phyloP scores from a whole-genome alignment of 108 stramenopile species.

The Craspedostauros australis region DNA sequence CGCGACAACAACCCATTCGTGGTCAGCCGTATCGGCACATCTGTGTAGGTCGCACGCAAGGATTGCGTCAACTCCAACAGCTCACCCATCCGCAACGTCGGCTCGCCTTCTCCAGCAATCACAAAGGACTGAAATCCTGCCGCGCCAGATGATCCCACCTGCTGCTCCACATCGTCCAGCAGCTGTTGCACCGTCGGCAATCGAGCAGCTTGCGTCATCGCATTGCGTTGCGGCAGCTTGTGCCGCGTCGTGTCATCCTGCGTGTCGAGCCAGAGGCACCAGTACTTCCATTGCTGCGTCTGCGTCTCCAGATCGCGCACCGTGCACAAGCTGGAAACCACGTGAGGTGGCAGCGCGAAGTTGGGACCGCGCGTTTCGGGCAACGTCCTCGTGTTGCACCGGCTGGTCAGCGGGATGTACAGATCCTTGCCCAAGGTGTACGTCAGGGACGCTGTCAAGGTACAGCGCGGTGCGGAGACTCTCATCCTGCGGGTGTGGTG shows the following conservation, averaged over 20 bases:
- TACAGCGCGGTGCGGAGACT: slow-evolving; percentile 14
- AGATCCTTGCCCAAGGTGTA: slow-evolving; percentile 56
- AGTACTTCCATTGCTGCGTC: slow-evolving; percentile 6
- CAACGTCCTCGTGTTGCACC: slow-evolving; percentile 51
- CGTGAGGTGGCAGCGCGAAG: slow-evolving; percentile 40
- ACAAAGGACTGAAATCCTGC: slow-evolving; percentile 37
- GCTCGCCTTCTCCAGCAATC: slow-evolving; percentile 71
- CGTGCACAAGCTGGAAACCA: slow-evolving; percentile 39
- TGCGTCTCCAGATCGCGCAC: slow-evolving; percentile 46
- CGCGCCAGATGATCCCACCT: background rate
- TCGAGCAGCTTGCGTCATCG: background rate
- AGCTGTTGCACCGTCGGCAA: slow-evolving; percentile 34
- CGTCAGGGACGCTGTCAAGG: slow-evolving; percentile 26
- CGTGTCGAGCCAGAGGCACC: slow-evolving; percentile 13
- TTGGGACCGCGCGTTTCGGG: slow-evolving; percentile 56
- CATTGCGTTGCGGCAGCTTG: slow-evolving; percentile 8
- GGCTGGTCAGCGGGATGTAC: slow-evolving; percentile 66
- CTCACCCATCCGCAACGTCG: slow-evolving; percentile 56
- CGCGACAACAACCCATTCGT: slow-evolving; percentile 40
- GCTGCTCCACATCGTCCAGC: slow-evolving; percentile 21
- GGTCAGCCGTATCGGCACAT: slow-evolving; percentile 24
- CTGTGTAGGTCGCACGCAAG: background rate
- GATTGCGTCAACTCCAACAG: slow-evolving; percentile 11
- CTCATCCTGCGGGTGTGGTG: slow-evolving; percentile 1
- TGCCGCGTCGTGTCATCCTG: background rate